Conservation (phyloP, 177 flowering plant genomes). For the Vitis hybrid region DNA sequence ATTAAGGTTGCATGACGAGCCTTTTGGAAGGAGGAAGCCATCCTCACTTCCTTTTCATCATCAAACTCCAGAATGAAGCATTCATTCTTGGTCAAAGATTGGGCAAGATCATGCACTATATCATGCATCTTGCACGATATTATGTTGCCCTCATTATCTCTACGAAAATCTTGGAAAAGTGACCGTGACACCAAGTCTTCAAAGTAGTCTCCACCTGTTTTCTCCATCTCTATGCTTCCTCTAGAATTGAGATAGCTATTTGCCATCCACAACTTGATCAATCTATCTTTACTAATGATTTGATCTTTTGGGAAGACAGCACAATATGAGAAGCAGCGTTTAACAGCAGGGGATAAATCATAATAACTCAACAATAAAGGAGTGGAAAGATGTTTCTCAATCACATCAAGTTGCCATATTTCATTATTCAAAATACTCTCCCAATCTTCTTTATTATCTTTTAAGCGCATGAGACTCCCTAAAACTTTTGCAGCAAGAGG, state of each 20-base stretch:
- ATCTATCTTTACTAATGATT: background rate
- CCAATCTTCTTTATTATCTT: too few species aligned
- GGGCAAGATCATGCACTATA: slow-evolving; percentile 20
- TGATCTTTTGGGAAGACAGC: slow-evolving; percentile 18
- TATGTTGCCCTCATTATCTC: background rate
- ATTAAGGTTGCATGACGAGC: background rate
- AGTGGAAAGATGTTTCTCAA: too few species aligned
- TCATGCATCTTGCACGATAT: slow-evolving; percentile 24
- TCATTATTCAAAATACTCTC: too few species aligned
- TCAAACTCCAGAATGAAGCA: background rate
- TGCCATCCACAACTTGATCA: slow-evolving; percentile 20
- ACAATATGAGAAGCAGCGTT: slow-evolving; percentile 17
- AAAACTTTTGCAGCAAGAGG: too few species aligned
- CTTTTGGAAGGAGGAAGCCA: background rate
- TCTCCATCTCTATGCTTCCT: slow-evolving; percentile 10
- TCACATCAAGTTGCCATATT: too few species aligned
- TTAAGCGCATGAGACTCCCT: too few species aligned
- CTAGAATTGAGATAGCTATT: background rate
- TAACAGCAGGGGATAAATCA: too few species aligned
- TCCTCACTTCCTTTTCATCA: background rate
- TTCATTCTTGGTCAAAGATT: slow-evolving; percentile 7
- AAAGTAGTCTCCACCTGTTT: slow-evolving; percentile 15
- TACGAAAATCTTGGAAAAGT: slow-evolving; percentile 16
- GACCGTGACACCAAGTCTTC: slow-evolving; percentile 20
- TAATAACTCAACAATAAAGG: too few species aligned